Evolutionary conservation across 192 early-diverging fungal genomes (phyloP), one percentile per base, ranked within the genome.

Genomic region (Rhizoclosmatium sp.): DNA sequence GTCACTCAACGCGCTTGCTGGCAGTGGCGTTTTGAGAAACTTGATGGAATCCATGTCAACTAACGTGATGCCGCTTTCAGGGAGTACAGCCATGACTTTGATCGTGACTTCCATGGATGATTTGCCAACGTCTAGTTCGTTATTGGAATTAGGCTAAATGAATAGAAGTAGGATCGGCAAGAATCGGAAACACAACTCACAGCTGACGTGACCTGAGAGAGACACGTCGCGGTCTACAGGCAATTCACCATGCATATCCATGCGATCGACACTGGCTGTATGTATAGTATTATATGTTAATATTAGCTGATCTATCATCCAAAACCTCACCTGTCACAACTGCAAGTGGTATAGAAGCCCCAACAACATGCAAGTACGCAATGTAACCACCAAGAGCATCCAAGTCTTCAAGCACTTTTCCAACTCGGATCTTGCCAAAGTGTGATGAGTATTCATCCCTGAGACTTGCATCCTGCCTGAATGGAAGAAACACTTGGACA

Each of bases 311-410:
- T 21, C 14, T 65, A 21, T 4, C 21, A 39, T 16, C 31, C 12
- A 65, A 65, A 40, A 51, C 7, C 47, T 42, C 5, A 83, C 84
- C 84, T 3, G 95, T 97, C 21, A 97, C 95, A 78, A 97, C 92
- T 0, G 90, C 89, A 47, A 93, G 67, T 12, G 92, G 92, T 69
- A 23, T 60, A 1, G 31, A 19, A 7, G 73, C 58, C 7, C 89
- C 91, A 47, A 86, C 85, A 62, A 89, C 89, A 74, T 98, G 97
- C 72, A 92, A 89, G 83, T 94, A 97, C 4, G 91, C 86, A 56
- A 96, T 91, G 3, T 90, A 89, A 2, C 92, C 94, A 23, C 95
- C 95, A 51, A 97, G 81, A 0, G 94, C 91, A 84, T 98, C 97
- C 21, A 89, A 76, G 65, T 87, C 93, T 80, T 96, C 95, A 45